Evolutionary conservation across 495 filamentous ascomycete species (phyloP).

Genomic region (Lepraria neglecta): DNA sequence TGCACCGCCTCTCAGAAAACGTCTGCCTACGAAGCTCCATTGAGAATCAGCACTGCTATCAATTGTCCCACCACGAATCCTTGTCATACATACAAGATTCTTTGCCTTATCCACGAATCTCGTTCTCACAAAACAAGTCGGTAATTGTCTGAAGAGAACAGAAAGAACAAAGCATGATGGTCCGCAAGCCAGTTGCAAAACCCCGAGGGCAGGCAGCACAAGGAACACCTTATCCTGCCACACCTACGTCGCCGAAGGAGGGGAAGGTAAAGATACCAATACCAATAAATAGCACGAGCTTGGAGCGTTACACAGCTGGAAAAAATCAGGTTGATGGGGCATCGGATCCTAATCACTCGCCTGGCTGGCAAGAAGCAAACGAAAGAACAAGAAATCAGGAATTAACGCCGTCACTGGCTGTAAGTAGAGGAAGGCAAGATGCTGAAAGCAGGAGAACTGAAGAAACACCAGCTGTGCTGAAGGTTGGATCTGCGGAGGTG

Average conservation of each 20-base stretch:
- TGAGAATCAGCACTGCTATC: not conserved
- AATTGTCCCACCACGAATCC: not conserved
- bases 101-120: not conserved
- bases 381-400: constrained; percentile 7
- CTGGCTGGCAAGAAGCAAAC: not conserved
- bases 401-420: constrained; percentile 6
- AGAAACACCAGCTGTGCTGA: constrained; percentile 11
- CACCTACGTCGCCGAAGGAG: constrained; percentile 8
- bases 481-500: constrained; percentile 8
- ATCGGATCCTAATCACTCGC: not conserved
- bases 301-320: not conserved
- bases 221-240: constrained; percentile 17
- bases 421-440: not conserved
- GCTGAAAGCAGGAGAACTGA: not conserved
- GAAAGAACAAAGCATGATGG: constrained; percentile 11
- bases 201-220: constrained; percentile 14
- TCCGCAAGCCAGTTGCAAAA: constrained; percentile 18
- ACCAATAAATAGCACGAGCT: not conserved
- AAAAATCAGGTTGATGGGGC: not conserved
- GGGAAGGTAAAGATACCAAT: not conserved
- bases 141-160: not conserved
- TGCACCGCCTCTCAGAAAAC: constrained; percentile 13
- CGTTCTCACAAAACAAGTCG: not conserved
- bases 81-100: not conserved
- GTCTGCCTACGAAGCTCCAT: constrained; percentile 8